Base-by-base conservation (phyloP, 805 yeast genomes). In the Hanseniaspora singularis region DNA sequence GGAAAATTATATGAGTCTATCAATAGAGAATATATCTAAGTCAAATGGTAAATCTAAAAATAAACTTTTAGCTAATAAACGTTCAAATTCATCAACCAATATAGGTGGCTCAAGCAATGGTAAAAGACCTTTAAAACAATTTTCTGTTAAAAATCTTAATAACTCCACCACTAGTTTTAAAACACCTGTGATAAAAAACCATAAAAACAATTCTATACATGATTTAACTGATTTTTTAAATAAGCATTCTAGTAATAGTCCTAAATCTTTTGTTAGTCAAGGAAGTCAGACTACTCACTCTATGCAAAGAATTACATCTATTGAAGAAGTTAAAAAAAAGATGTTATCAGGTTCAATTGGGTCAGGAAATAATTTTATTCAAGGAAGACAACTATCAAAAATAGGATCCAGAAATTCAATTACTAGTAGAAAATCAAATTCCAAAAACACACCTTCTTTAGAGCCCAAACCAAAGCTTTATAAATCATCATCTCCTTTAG, bases 261-360 rank as follows among this genome's bases (percentile, higher is more conserved):
- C 41, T 4, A 37, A 16, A 31, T 44, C 48, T 16, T 8, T 44
- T 1, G 31, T 9, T 12, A 44, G 41, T 23, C 33, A 23, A 16
- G 23, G 11, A 30, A 31, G 18, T 8, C 22, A 15, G 16, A n/a
- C 4, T 20, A 30, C 16, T n/a, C 9, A 14, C 23, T 23, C 39
- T 23, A 36, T 36, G 31, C 20, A 28, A 15, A 9, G 33, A 30
- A 28, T n/a, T 16, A 33, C 30, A 14, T 26, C 27, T 14, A 39
- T 15, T 10, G 43, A 22, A 11, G 40, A 22, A 49, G 46, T 50
- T 53, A 54, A 54, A 53, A 42, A 50, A 46, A 46, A 31, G 54
- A 51, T 49, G 57, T 51, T 54, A 53, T 51, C 52, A 54, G 50
- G 40, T 41, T 55, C 14, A 49, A 3, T 49, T 55, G 15, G 51